phyloP scores from a whole-genome alignment of 345 rosid species.

The Citrus hindsii region DNA sequence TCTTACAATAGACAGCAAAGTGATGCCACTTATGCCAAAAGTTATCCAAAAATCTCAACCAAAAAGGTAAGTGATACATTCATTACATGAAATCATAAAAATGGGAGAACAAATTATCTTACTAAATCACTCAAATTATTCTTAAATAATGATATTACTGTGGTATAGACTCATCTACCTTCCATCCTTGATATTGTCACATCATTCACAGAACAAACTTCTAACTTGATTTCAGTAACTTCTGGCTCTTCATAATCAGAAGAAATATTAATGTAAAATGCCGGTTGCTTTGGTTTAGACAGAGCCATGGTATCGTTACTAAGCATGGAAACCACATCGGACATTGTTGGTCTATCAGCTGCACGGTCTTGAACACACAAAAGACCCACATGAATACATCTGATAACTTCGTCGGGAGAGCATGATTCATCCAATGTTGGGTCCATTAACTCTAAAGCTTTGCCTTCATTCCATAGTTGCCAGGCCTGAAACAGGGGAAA shows the following conservation, averaged over 20 bases:
- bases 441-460: conserved; percentile 11
- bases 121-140: too few species aligned
- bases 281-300: conserved; percentile 8
- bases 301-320: neutral
- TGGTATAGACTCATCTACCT: neutral
- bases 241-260: neutral
- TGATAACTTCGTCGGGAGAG: neutral
- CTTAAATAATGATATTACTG: too few species aligned
- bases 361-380: conserved; percentile 20
- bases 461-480: conserved; percentile 17
- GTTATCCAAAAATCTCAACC: too few species aligned
- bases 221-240: neutral
- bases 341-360: conserved; percentile 19
- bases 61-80: too few species aligned
- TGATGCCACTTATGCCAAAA: too few species aligned
- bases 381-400: conserved; percentile 8
- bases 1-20: too few species aligned
- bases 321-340: conserved; percentile 18
- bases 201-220: conserved; percentile 7
- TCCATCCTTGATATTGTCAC: conserved; percentile 16
- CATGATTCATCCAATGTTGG: neutral
- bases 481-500: neutral
- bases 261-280: neutral
- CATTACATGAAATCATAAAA: too few species aligned
- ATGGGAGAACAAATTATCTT: too few species aligned